Base-by-base conservation (phyloP, 2,329 filamentous ascomycete species). In the Cladobotryum mycophilum region DNA sequence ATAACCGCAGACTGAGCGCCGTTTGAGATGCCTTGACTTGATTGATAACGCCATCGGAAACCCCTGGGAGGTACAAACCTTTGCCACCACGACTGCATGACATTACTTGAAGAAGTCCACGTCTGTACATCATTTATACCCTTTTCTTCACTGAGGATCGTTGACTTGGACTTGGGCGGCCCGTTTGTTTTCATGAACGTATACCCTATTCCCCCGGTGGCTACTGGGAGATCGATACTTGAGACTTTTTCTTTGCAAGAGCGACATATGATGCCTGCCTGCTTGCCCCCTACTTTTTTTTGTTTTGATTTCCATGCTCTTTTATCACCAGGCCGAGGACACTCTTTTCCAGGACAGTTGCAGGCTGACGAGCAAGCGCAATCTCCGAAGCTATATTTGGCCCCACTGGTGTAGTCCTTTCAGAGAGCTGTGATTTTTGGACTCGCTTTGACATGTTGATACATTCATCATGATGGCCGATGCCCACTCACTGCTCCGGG, bases 11-110 rank as follows among this genome's bases (percentile, higher is more conserved):
- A 51, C 53, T 36, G 57, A 59, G 60, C 55, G 53, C 56, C 48
- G 51, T 61, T 59, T 58, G 60, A 61, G 61, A 65, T 67, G 61
- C 60, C 61, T 53, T 67, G 61, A 61, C 61, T 58, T 64, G 64
- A 64, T 60, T 66, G 63, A 64, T 57, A 57, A 57, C 54, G 56
- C 62, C 55, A 58, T 44, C 30, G 41, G 45, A 13, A 48, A n/a
- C 34, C 30, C 36, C 41, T 22, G 36, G 45, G 37, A 35, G 14
- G 41, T 38, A 33, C 40, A 22, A 18, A 12, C 30, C 52, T 52
- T 59, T 48, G 58, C 53, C 60, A 57, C 54, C 60, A 49, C 58
- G 51, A 56, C 55, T 48, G 53, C 55, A 58, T 62, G 60, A 60
- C 59, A 52, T 53, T 55, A 46, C 46, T 59, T 62, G 55, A 61